Conservation (phyloP, 2,329 filamentous ascomycete species). For the Cryoendolithus antarcticus region DNA sequence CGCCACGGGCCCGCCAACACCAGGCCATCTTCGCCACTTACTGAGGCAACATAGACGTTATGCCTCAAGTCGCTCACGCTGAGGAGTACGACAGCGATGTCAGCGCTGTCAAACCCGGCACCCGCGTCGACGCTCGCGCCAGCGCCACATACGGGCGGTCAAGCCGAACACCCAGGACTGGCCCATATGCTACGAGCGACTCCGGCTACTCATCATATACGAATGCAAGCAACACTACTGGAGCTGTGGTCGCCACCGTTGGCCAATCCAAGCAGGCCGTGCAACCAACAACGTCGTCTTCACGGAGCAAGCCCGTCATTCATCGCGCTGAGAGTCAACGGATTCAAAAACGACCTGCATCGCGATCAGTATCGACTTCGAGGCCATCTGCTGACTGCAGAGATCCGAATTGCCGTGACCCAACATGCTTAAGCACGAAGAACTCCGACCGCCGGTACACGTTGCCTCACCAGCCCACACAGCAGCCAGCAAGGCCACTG, state of each 20-base stretch:
- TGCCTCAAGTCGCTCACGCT: slow-evolving; percentile 15
- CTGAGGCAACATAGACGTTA: neutral
- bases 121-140: slow-evolving; percentile 37
- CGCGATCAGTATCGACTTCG: slow-evolving; percentile 15
- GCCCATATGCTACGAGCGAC: slow-evolving; percentile 42
- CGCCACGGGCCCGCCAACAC: slow-evolving; percentile 1
- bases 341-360: slow-evolving; percentile 3
- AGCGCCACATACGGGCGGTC: slow-evolving; percentile 32
- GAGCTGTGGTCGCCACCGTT: neutral
- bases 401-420: slow-evolving; percentile 35
- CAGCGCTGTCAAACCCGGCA: slow-evolving; percentile 31
- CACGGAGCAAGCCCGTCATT: slow-evolving; percentile 14
- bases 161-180: slow-evolving; percentile 6
- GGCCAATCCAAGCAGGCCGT: neutral
- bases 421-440: slow-evolving; percentile 17
- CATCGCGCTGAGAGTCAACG: slow-evolving; percentile 14
- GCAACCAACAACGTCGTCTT: slow-evolving; percentile 4
- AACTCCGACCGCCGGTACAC: slow-evolving; percentile 15
- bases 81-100: slow-evolving; percentile 33
- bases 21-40: neutral
- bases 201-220: slow-evolving; percentile 45
- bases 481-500: slow-evolving; percentile 5
- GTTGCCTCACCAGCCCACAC: slow-evolving; percentile 6
- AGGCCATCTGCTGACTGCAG: slow-evolving; percentile 40
- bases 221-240: slow-evolving; percentile 9